Evolutionary conservation across 73 alveolate species (phyloP).

Genomic region (Tetrahymena malaccensis): DNA sequence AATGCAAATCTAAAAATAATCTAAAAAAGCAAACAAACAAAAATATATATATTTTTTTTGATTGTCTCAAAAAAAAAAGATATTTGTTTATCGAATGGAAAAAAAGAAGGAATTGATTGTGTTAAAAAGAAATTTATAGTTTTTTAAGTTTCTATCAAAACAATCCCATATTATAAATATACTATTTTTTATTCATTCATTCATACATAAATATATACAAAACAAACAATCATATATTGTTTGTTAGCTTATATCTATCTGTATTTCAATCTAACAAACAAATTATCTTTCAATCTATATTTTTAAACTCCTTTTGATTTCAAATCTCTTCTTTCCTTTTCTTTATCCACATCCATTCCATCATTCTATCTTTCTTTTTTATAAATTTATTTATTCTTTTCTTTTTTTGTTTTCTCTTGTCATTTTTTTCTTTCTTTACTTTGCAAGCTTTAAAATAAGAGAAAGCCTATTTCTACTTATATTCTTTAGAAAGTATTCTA

Average conservation of each 20-base stretch:
- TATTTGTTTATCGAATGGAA: not conserved
- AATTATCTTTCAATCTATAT: not conserved
- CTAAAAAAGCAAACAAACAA: not conserved
- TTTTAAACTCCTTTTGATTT: not conserved
- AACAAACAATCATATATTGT: no score
- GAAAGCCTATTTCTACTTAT: not conserved
- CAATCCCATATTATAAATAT: not conserved
- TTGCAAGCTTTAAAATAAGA: not conserved
- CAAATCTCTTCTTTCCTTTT: not conserved
- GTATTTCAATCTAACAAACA: no score
- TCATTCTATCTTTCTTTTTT: not conserved
- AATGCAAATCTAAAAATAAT: not conserved
- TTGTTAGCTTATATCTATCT: not conserved
- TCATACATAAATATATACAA: not conserved
- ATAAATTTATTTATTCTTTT: not conserved
- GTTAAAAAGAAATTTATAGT: not conserved
- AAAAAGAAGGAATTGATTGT: not conserved
- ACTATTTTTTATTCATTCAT: not conserved
- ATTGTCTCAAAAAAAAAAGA: not conserved
- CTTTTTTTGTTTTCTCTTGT: not conserved
- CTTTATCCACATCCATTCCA: not conserved
- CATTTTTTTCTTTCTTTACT: not conserved
- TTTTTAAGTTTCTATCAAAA: not conserved
- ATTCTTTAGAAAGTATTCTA: no score
- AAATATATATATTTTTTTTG: not conserved